phyloP scores from a whole-genome alignment of 2,329 filamentous ascomycete species.

The Diaporthe citriasiana region DNA sequence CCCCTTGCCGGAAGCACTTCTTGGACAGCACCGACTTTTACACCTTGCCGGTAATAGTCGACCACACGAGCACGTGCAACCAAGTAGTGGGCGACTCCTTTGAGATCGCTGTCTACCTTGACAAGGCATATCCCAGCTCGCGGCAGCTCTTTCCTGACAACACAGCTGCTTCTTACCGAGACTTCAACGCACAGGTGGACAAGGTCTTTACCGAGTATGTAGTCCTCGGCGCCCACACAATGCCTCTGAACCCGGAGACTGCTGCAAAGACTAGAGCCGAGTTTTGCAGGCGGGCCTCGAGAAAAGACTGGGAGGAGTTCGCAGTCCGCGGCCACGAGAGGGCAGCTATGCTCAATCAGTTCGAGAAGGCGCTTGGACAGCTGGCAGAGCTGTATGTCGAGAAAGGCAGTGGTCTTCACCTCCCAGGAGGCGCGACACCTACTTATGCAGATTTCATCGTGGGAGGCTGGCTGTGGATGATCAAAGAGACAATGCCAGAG shows the following conservation, averaged over 20 bases:
- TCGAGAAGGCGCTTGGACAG: conserved; percentile 57
- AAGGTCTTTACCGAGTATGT: conserved; percentile 64
- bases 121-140: conserved; percentile 63
- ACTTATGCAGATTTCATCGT: conserved; percentile 71
- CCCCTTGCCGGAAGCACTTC: conserved; percentile 66
- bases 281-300: conserved; percentile 62
- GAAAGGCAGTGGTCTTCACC: conserved; percentile 62
- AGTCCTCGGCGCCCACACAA: conserved; percentile 54
- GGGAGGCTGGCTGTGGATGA: conserved; percentile 68
- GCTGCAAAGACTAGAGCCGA: conserved; percentile 60
- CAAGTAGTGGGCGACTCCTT: conserved; percentile 71
- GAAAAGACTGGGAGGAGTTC: conserved; percentile 61
- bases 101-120: conserved; percentile 74
- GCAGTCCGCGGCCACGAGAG: conserved; percentile 55
- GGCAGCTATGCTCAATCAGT: conserved; percentile 54
- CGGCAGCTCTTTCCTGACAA: conserved; percentile 22
- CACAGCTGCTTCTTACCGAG: neutral
- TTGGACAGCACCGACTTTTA: conserved; percentile 63
- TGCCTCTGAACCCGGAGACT: conserved; percentile 66
- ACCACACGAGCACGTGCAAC: neutral
- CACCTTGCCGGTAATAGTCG: conserved; percentile 35
- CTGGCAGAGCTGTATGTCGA: conserved; percentile 57
- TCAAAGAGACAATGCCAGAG: conserved; percentile 54
- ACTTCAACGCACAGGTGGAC: conserved; percentile 70
- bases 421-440: conserved; percentile 54